Evolutionary conservation across 768 basidiomycete species (phyloP).

Genomic region (Boletus vinaceobasis): DNA sequence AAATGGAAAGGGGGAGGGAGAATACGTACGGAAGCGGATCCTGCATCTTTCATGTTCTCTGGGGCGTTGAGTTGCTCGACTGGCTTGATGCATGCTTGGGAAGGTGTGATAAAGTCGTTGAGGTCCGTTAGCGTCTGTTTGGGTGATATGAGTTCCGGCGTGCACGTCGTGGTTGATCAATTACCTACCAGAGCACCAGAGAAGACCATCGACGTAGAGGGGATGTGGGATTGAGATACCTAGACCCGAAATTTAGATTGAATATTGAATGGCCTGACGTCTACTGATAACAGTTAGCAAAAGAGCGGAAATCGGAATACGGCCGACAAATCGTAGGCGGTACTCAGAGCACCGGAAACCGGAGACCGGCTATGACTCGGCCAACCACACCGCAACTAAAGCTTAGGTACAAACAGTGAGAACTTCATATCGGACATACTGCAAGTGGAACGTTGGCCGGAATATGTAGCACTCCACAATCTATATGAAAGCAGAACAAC

Average conservation of each 20-base stretch:
- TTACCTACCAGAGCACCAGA: conserved; percentile 75
- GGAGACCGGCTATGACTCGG: too few species aligned
- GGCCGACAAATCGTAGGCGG: background rate
- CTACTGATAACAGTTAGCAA: background rate
- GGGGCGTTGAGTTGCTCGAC: conserved; percentile 54
- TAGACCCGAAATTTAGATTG: background rate
- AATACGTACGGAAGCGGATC: conserved; percentile 41
- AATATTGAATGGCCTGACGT: background rate
- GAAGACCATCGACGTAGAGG: conserved; percentile 59
- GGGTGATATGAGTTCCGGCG: conserved; percentile 6
- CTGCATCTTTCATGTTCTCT: conserved; percentile 40
- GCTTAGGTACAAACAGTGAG: too few species aligned
- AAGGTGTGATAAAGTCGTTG: conserved; percentile 95
- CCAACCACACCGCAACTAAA: too few species aligned
- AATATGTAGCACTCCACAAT: too few species aligned
- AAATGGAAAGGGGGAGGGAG: background rate
- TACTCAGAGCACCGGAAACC: too few species aligned
- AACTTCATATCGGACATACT: too few species aligned
- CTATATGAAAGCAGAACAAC: too few species aligned
- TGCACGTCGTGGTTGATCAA: background rate
- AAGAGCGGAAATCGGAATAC: background rate
- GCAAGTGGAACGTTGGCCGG: too few species aligned
- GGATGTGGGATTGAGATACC: background rate
- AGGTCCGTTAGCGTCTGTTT: conserved; percentile 84
- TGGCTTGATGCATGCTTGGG: conserved; percentile 97